phyloP scores from a whole-genome alignment of 225 moss, liverwort and hornwort genomes.

The Climacium dendroides region DNA sequence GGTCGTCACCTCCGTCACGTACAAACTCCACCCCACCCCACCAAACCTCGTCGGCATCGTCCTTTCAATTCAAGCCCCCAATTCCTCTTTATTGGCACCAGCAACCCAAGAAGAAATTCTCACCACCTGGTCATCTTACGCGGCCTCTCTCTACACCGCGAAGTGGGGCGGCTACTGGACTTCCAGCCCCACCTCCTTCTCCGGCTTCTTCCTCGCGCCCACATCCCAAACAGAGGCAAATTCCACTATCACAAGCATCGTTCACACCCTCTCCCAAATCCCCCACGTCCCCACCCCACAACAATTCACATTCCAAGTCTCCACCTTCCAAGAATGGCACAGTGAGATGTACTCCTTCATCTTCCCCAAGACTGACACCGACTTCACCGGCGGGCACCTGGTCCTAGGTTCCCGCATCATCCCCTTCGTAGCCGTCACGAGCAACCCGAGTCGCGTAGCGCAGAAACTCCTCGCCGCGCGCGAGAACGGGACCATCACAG shows the following conservation, averaged over 20 bases:
- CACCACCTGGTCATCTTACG: background rate
- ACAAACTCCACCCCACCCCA: background rate
- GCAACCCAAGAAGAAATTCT: background rate
- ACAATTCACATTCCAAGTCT: background rate
- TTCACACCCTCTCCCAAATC: background rate
- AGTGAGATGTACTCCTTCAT: background rate
- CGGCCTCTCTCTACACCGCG: background rate
- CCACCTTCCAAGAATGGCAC: background rate
- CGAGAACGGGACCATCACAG: background rate
- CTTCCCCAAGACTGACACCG: background rate
- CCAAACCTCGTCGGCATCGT: background rate
- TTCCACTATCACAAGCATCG: background rate
- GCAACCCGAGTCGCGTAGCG: background rate
- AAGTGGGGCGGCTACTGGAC: background rate
- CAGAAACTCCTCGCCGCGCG: background rate
- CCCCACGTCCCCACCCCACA: background rate
- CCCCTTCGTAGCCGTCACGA: background rate
- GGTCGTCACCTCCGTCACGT: conserved; percentile 1
- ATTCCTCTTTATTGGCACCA: background rate
- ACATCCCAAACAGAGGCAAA: background rate
- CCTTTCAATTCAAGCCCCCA: background rate
- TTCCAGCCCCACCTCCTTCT: background rate
- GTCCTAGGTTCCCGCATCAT: background rate
- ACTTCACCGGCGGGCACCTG: background rate
- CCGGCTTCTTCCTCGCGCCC: background rate